These are phyloP conservation scores for Mycena galopus DNA, from an alignment of 768 basidiomycete genomes.

Conservation along the genomic window DNA sequence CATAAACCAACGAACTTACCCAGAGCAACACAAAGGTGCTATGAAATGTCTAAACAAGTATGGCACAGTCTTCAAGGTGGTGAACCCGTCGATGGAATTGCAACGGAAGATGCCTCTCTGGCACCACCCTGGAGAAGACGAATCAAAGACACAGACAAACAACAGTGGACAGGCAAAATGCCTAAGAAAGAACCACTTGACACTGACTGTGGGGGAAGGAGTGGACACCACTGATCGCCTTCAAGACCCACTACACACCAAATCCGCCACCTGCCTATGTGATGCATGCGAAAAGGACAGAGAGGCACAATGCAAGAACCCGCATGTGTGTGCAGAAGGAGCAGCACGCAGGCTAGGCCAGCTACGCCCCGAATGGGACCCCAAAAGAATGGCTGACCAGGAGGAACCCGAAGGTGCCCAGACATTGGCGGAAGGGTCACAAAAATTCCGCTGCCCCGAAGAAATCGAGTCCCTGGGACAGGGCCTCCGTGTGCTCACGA, in stretches of 20 bases:
- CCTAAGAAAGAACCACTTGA: not conserved
- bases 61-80: not conserved
- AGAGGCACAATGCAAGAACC: not conserved
- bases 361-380: not conserved
- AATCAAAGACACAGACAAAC: not conserved
- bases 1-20: not conserved
- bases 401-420: not conserved
- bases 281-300: not conserved
- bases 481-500: no score
- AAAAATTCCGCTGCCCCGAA: not conserved
- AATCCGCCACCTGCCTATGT: not conserved
- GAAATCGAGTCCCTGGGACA: not conserved
- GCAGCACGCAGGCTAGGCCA: not conserved
- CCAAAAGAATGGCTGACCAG: no score
- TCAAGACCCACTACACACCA: not conserved
- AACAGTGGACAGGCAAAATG: not conserved
- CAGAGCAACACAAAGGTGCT: not conserved
- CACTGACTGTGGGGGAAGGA: not conserved
- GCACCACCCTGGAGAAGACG: not conserved
- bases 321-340: not conserved
- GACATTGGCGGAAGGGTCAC: not conserved
- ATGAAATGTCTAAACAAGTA: not conserved
- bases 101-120: not conserved
- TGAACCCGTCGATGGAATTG: not conserved
- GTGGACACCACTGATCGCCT: not conserved